Percentiles rank a stretch among this genome's conserved stretches.
These are phyloP conservation scores for Fagus crenata DNA, from an alignment of 306 rosid genomes.

Conservation along the genomic window DNA sequence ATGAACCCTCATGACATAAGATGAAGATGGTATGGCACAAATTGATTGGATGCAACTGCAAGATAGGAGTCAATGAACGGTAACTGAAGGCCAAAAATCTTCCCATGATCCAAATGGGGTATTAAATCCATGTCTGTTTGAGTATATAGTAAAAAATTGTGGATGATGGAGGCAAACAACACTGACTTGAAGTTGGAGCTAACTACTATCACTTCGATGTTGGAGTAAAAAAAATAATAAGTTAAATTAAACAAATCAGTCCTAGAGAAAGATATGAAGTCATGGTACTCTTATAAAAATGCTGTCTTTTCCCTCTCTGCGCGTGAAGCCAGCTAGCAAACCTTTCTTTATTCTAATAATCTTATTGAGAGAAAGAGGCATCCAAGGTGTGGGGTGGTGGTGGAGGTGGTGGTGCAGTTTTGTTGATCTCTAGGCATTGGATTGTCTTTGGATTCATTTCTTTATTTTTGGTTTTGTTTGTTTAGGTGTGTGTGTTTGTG, in stretches of 20 bases:
- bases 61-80: neutral
- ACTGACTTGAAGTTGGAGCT: slow-evolving; percentile 28
- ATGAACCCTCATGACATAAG: too few species aligned
- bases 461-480: slow-evolving; percentile 6
- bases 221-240: slow-evolving; percentile 24
- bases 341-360: slow-evolving; percentile 22
- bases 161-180: slow-evolving; percentile 2
- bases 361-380: slow-evolving; percentile 13
- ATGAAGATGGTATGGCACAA: neutral
- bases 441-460: slow-evolving; percentile 1
- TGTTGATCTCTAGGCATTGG: slow-evolving; percentile 52
- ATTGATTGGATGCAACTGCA: neutral
- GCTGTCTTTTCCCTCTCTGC: slow-evolving; percentile 12
- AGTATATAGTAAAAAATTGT: neutral
- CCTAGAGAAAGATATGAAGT: neutral
- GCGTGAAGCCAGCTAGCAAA: slow-evolving; percentile 30
- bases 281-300: neutral
- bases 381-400: slow-evolving; percentile 22
- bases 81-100: neutral
- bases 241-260: slow-evolving; percentile 4
- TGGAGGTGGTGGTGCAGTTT: slow-evolving; percentile 37
- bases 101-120: neutral
- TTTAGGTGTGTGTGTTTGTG: neutral
- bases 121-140: neutral
- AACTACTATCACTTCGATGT: slow-evolving; percentile 1